Percentiles rank a stretch among this genome's conserved stretches.
These are phyloP conservation scores for Trichoderma sp. DNA, from an alignment of 2,329 filamentous ascomycete species.

Conservation along the genomic window DNA sequence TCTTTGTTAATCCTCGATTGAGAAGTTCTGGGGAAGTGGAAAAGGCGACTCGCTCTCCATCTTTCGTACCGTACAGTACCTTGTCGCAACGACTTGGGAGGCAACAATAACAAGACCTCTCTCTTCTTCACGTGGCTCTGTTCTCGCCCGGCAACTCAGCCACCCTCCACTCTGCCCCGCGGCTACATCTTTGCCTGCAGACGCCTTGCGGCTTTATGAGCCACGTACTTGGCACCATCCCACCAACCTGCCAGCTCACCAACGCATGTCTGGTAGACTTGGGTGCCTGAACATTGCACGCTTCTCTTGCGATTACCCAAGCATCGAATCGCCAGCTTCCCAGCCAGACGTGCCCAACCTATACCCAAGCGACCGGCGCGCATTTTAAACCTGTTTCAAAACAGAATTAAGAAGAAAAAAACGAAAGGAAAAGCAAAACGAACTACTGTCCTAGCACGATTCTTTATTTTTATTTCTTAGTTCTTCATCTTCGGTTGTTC, in stretches of 20 bases:
- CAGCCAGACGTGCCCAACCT: conserved; percentile 48
- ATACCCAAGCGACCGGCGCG: conserved; percentile 38
- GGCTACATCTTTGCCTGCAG: conserved; percentile 49
- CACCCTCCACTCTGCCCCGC: conserved; percentile 26
- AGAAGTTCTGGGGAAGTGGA: conserved; percentile 26
- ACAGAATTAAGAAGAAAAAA: background rate
- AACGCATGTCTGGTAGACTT: conserved; percentile 58
- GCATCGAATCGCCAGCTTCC: conserved; percentile 20
- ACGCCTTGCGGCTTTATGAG: conserved; percentile 55
- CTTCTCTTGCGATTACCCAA: conserved; percentile 38
- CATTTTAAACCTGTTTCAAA: conserved; percentile 33
- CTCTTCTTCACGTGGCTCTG: conserved; percentile 45
- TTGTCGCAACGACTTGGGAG: conserved; percentile 7
- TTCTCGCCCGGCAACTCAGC: conserved; percentile 34
- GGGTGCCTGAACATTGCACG: conserved; percentile 47
- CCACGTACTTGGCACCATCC: conserved; percentile 48
- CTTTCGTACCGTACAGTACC: conserved; percentile 13
- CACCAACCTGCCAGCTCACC: conserved; percentile 60
- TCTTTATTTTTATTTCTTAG: background rate
- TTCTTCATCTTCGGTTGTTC: conserved; percentile 26
- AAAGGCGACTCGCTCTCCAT: conserved; percentile 24
- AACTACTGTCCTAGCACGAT: conserved; percentile 28
- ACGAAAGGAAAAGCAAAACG: background rate
- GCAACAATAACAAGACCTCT: background rate
- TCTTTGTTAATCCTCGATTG: conserved; percentile 28